Percentiles rank a stretch among this genome's conserved stretches.
phyloP scores from a whole-genome alignment of 805 yeast species.

The Komagataella ulmi region DNA sequence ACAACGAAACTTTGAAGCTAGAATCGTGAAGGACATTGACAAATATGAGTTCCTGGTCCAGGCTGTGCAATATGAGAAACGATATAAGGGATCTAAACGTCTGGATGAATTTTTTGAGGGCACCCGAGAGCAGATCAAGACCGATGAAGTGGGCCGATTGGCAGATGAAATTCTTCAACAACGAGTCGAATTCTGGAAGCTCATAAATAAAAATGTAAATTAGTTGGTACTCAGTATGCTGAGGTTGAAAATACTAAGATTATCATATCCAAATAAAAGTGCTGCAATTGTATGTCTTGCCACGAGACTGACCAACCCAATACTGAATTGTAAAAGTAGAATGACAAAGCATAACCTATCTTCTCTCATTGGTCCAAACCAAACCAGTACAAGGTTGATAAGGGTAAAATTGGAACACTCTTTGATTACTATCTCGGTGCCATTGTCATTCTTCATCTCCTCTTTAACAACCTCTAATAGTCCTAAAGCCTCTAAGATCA shows the following conservation, averaged over 20 bases:
- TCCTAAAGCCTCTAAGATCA: slow-evolving; percentile 29
- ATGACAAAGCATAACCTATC: slow-evolving; percentile 55
- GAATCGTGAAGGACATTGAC: slow-evolving; percentile 87
- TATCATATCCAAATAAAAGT: slow-evolving; percentile 81
- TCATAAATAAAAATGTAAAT: neutral
- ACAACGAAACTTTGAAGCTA: slow-evolving; percentile 68
- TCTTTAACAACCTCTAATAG: slow-evolving; percentile 31
- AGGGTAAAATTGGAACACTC: slow-evolving; percentile 75
- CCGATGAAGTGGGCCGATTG: slow-evolving; percentile 57
- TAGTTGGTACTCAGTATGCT: neutral
- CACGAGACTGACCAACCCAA: slow-evolving; percentile 55
- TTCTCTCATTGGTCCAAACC: slow-evolving; percentile 87
- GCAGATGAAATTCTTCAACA: slow-evolving; percentile 43
- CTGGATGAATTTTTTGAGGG: slow-evolving; percentile 52
- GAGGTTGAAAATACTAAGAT: slow-evolving; percentile 27
- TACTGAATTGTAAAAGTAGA: slow-evolving; percentile 43
- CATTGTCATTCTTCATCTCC: slow-evolving; percentile 9
- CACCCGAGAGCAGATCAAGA: slow-evolving; percentile 49
- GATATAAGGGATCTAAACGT: slow-evolving; percentile 38
- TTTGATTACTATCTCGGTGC: slow-evolving; percentile 12
- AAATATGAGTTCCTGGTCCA: slow-evolving; percentile 78
- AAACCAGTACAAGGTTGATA: slow-evolving; percentile 69
- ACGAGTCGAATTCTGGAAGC: slow-evolving; percentile 27
- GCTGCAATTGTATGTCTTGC: slow-evolving; percentile 80
- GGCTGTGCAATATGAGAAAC: slow-evolving; percentile 74